Conservation (phyloP, 305 asterid species). For the Ilex paraguariensis region DNA sequence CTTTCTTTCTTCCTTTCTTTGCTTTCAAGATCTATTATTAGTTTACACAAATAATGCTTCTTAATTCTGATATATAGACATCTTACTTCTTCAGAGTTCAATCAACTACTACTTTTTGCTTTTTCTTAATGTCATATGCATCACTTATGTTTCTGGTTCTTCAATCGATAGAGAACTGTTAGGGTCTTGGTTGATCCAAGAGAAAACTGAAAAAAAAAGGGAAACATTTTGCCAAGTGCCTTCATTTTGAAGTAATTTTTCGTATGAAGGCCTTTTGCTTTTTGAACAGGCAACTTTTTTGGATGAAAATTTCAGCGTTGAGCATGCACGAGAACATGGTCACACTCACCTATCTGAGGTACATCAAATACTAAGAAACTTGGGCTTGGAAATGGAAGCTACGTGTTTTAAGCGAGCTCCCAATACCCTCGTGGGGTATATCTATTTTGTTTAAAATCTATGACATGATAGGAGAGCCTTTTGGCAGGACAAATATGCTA, state of each 20-base stretch:
- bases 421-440: too few relatives aligned
- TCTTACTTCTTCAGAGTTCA: too few relatives aligned
- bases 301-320: slow-evolving; percentile 65
- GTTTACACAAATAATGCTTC: too few relatives aligned
- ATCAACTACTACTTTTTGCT: too few relatives aligned
- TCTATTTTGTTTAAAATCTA: not conserved
- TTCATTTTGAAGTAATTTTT: not conserved
- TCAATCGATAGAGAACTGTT: too few relatives aligned
- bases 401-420: not conserved
- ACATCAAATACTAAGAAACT: slow-evolving; percentile 10
- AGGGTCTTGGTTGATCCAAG: too few relatives aligned
- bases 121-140: too few relatives aligned
- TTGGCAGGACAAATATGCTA: not conserved
- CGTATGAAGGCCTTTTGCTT: not conserved
- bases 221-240: not conserved
- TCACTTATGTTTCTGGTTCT: too few relatives aligned
- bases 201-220: too few relatives aligned
- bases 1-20: too few relatives aligned
- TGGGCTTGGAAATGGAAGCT: not conserved
- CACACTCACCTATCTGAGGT: slow-evolving; percentile 94
- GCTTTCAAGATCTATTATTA: too few relatives aligned
- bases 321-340: slow-evolving; percentile 88
- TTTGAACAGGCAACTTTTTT: slow-evolving; percentile 84
- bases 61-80: too few relatives aligned
- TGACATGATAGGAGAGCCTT: not conserved